These are phyloP conservation scores for Trichoderma polysporum DNA, from an alignment of 2,329 filamentous ascomycete genomes.

Conservation along the genomic window DNA sequence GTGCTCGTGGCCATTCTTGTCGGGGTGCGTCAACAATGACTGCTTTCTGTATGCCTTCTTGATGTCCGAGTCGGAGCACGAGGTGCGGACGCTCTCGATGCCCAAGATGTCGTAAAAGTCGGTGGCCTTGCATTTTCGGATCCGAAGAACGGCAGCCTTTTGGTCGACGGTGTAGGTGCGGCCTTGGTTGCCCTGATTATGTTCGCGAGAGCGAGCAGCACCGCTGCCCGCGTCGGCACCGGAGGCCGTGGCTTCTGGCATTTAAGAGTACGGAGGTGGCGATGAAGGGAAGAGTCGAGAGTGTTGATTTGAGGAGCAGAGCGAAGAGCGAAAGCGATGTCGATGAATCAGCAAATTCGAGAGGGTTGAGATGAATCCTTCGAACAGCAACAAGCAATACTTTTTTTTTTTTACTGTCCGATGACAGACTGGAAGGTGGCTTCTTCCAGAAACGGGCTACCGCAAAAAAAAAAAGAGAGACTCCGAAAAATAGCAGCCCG, in stretches of 20 bases:
- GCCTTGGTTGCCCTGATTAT: conserved; percentile 74
- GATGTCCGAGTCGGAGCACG: conserved; percentile 77
- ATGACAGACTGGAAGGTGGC: conserved; percentile 17
- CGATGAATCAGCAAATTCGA: background rate
- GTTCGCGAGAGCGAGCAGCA: conserved; percentile 55
- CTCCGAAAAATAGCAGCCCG: background rate
- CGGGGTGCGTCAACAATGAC: conserved; percentile 90
- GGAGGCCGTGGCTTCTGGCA: conserved; percentile 52
- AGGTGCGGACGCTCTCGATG: conserved; percentile 61
- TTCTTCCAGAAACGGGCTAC: conserved; percentile 11
- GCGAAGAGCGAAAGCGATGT: background rate
- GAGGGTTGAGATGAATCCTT: background rate
- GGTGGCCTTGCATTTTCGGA: conserved; percentile 78
- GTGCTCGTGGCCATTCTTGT: conserved; percentile 96
- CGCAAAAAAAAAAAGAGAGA: background rate
- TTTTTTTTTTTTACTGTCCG: background rate
- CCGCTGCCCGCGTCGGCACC: conserved; percentile 52
- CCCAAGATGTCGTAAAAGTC: conserved; percentile 95
- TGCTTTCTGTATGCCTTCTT: conserved; percentile 98
- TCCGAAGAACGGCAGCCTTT: conserved; percentile 85
- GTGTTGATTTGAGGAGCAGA: background rate
- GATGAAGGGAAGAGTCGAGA: background rate
- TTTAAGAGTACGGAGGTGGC: conserved; percentile 25
- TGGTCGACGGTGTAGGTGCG: conserved; percentile 85
- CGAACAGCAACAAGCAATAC: background rate